phyloP scores from a whole-genome alignment of 1,284 basidiomycete species.

The Anthracocystis walkeri region DNA sequence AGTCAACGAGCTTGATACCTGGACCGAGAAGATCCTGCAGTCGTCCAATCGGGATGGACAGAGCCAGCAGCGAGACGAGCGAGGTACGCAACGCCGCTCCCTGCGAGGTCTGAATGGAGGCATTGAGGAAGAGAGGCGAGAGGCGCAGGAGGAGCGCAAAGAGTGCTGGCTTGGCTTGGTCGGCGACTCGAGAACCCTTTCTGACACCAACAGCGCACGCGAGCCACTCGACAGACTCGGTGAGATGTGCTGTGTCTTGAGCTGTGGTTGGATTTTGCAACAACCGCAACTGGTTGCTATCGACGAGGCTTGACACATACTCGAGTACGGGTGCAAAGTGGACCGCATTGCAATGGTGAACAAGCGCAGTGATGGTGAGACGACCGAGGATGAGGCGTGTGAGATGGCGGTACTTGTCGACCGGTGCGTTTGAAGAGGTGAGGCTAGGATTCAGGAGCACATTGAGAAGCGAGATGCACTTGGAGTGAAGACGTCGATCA shows the following conservation, averaged over 20 bases:
- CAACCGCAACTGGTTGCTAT: slow-evolving; percentile 23
- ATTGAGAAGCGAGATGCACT: slow-evolving; percentile 38
- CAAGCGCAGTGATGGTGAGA: slow-evolving; percentile 61
- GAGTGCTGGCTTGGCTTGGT: slow-evolving; percentile 49
- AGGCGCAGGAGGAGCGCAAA: slow-evolving; percentile 53
- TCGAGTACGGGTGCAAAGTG: slow-evolving; percentile 56
- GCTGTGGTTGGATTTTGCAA: not conserved
- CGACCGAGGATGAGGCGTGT: slow-evolving; percentile 49
- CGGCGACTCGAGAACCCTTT: slow-evolving; percentile 63
- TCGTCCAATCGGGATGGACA: slow-evolving; percentile 60
- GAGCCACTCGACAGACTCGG: slow-evolving; percentile 57
- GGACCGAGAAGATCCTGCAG: slow-evolving; percentile 65
- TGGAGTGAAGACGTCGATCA: slow-evolving; percentile 58
- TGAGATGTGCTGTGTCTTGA: slow-evolving; percentile 26
- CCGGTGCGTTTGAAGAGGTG: slow-evolving; percentile 13
- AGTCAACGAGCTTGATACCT: slow-evolving; percentile 59
- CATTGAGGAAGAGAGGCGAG: slow-evolving; percentile 35
- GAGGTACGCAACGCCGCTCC: slow-evolving; percentile 36
- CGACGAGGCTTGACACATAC: slow-evolving; percentile 44
- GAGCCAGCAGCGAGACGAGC: slow-evolving; percentile 50
- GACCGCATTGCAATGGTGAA: slow-evolving; percentile 56
- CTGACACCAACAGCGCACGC: slow-evolving; percentile 57
- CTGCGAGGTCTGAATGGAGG: slow-evolving; percentile 16
- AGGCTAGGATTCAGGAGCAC: slow-evolving; percentile 36
- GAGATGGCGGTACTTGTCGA: slow-evolving; percentile 32